A percentile compares a stretch with the other conserved stretches of the same genome.
phyloP scores from a whole-genome alignment of 73 alveolate genomes.

The Paramecium octaurelia region DNA sequence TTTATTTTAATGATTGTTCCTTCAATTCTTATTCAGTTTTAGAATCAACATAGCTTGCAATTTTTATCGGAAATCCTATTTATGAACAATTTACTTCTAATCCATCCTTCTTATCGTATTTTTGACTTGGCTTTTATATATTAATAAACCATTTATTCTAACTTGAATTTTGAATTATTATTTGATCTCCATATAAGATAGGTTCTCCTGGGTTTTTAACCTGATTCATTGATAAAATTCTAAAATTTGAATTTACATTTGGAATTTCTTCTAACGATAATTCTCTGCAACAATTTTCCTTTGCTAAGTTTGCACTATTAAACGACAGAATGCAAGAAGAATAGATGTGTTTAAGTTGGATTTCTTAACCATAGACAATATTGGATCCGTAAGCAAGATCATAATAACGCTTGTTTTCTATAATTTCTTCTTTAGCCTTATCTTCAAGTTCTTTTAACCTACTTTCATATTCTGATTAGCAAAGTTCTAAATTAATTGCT shows the following conservation, averaged over 20 bases:
- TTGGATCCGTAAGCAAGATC: neutral
- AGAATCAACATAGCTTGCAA: neutral
- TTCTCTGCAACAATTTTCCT: constrained; percentile 46
- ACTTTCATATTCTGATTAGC: neutral
- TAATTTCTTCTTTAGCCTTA: neutral
- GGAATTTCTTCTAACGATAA: constrained; percentile 42
- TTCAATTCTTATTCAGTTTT: neutral
- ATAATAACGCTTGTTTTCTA: neutral
- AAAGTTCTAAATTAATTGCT: neutral
- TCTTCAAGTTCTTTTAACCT: neutral
- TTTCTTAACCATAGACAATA: constrained; percentile 34
- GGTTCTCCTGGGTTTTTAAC: constrained; percentile 33
- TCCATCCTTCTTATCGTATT: neutral
- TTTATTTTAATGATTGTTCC: neutral
- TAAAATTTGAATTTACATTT: constrained; percentile 14
- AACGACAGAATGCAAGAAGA: neutral
- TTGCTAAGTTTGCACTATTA: neutral
- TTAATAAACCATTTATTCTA: neutral
- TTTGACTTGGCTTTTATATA: neutral
- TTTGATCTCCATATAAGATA: constrained; percentile 22
- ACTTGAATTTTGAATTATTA: neutral
- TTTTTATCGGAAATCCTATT: neutral
- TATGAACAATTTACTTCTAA: constrained; percentile 38
- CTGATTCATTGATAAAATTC: neutral
- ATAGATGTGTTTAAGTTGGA: neutral